phyloP scores from a whole-genome alignment of 768 basidiomycete genomes.

The Suillus ampliporus region DNA sequence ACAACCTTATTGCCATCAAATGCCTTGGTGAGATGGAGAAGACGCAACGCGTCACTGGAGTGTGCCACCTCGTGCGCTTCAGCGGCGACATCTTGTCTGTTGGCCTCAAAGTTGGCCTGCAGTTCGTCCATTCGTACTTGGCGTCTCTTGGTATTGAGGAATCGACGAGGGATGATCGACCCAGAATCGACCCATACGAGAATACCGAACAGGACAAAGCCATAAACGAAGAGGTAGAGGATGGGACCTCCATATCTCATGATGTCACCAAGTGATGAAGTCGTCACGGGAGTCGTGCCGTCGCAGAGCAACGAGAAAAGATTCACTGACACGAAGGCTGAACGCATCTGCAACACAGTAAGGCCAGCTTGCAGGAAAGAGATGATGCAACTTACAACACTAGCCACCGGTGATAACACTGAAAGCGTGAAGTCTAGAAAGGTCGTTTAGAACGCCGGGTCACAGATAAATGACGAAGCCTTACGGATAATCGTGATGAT shows the following conservation, averaged over 20 bases:
- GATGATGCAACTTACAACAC: constrained; percentile 52
- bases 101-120: constrained; percentile 20
- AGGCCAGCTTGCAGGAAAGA: not conserved
- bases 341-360: constrained; percentile 53
- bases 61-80: constrained; percentile 55
- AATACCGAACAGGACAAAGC: constrained; percentile 60
- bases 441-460: not conserved
- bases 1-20: constrained; percentile 65
- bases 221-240: constrained; percentile 68
- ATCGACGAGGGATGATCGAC: constrained; percentile 50
- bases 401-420: constrained; percentile 70
- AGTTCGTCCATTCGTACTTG: constrained; percentile 18
- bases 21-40: constrained; percentile 65
- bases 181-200: constrained; percentile 80
- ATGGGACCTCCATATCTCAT: constrained; percentile 77
- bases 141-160: constrained; percentile 30
- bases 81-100: constrained; percentile 55
- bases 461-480: constrained; percentile 17
- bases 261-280: constrained; percentile 57
- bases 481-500: constrained; percentile 66
- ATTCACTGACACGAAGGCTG: constrained; percentile 77
- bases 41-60: constrained; percentile 64
- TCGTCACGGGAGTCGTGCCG: constrained; percentile 52
- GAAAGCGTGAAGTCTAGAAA: constrained; percentile 67
- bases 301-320: constrained; percentile 76